Conservation (phyloP, 371 early-diverging fungal genomes). For the Actinomucor elegans region DNA sequence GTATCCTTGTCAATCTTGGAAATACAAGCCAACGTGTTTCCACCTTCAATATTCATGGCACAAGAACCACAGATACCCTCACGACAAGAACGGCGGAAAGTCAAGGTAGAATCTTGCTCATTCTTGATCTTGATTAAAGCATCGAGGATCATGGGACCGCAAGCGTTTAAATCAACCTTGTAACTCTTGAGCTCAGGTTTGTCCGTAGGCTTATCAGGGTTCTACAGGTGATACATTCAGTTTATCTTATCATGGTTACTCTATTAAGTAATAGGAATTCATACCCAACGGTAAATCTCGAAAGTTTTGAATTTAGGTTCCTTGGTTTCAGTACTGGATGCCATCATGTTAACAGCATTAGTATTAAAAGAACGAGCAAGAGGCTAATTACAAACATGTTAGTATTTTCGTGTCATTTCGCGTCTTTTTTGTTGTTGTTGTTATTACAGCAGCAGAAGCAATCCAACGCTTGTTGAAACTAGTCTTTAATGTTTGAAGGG, state of each 20-base stretch:
- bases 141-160: slow-evolving; percentile 96
- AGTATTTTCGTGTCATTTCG: too few species aligned
- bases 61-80: slow-evolving; percentile 94
- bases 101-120: slow-evolving; percentile 90
- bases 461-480: slow-evolving; percentile 21
- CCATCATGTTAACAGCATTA: slow-evolving; percentile 33
- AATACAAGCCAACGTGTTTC: slow-evolving; percentile 93
- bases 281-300: slow-evolving; percentile 86
- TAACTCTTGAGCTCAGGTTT: slow-evolving; percentile 90
- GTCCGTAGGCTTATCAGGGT: slow-evolving; percentile 83
- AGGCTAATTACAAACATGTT: slow-evolving; percentile 26
- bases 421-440: background rate
- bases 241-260: too few species aligned
- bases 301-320: slow-evolving; percentile 69
- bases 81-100: slow-evolving; percentile 83
- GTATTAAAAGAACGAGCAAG: slow-evolving; percentile 42
- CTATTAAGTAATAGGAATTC: too few species aligned
- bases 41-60: slow-evolving; percentile 96
- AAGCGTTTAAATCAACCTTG: slow-evolving; percentile 83
- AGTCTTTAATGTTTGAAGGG: slow-evolving; percentile 18
- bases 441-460: slow-evolving; percentile 17
- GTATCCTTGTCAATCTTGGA: slow-evolving; percentile 78
- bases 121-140: slow-evolving; percentile 96
- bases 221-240: slow-evolving; percentile 4
- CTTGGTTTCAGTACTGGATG: slow-evolving; percentile 42